Percentiles rank a stretch among this genome's conserved stretches.
These are phyloP conservation scores for Bryum argenteum DNA, from an alignment of 225 moss, liverwort and hornwort genomes.

Conservation along the genomic window DNA sequence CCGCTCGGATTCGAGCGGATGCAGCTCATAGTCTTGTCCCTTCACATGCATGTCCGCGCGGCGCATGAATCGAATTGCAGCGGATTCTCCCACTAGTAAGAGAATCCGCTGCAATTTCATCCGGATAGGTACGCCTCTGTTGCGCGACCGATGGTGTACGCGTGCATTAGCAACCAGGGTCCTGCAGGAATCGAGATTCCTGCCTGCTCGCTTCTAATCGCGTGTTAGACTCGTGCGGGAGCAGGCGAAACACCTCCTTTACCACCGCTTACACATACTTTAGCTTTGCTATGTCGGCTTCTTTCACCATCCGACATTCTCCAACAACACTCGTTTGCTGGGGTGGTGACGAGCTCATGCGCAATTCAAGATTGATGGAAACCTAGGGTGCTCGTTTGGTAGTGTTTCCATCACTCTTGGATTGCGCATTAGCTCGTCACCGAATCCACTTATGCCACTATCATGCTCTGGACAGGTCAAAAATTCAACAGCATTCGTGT, in stretches of 20 bases:
- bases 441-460: constrained; percentile 32
- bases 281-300: constrained; percentile 33
- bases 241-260: constrained; percentile 52
- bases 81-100: constrained; percentile 41
- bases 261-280: constrained; percentile 45
- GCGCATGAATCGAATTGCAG: constrained; percentile 42
- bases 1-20: constrained; percentile 52
- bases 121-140: no score
- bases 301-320: constrained; percentile 25
- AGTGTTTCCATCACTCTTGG: neutral
- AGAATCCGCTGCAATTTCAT: no score
- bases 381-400: no score
- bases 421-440: no score
- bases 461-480: constrained; percentile 32
- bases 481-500: no score
- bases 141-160: constrained; percentile 36
- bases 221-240: constrained; percentile 40
- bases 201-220: constrained; percentile 19
- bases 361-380: no score
- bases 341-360: no score
- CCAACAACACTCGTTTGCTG: constrained; percentile 30
- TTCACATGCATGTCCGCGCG: constrained; percentile 10
- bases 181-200: constrained; percentile 46
- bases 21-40: constrained; percentile 31
- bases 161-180: constrained; percentile 45